Base-by-base conservation (phyloP, 768 basidiomycete species). In the Tylopilus felleus region DNA sequence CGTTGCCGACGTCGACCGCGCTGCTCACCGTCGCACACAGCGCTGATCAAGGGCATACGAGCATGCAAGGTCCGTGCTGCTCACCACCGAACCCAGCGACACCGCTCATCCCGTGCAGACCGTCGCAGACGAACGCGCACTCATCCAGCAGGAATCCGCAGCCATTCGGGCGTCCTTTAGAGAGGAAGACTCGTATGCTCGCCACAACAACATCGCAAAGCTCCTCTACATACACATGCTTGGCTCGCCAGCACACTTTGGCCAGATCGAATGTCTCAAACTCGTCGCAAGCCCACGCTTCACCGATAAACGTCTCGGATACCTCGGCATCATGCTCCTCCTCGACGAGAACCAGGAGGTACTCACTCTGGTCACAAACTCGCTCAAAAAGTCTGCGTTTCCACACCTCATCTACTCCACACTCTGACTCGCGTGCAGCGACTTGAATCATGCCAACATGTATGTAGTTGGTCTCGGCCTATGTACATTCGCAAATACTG, bases 361-460 rank as follows among this genome's bases (percentile, higher is more conserved):
- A 2, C 75, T 99, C 58, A 99, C 93, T 1, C 78, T 99, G 43
- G 95, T 99, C 43, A 99, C 97, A 16, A 99, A 99, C 69, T 97
- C 94, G 28, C 74, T 99, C 63, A 99, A 99, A 75, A 98, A 98
- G 97, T 98, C 74, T 28, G 43, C 40, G 22, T 19, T 39, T 33
- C 39, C 41, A 8, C 17, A 29, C 51, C 39, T 22, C 33, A 39
- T 41, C 13, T 14, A 1, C 17, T 25, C 35, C 38, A 45, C 54
- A 40, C 43, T 54, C 62, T 68, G 9, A 60, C 52, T 14, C 16
- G 14, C 49, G 36, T 5, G 3, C 54, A 99, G 96, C 74, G 97
- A 99, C 74, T 92, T 99, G 93, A 98, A 98, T 72, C 95, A 98
- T 71, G 87, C 95, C 2, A 98, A 98, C 73, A 97, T 97, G 92